Evolutionary conservation across 257 asterid species (phyloP).

Genomic region (Solanum neorickii): DNA sequence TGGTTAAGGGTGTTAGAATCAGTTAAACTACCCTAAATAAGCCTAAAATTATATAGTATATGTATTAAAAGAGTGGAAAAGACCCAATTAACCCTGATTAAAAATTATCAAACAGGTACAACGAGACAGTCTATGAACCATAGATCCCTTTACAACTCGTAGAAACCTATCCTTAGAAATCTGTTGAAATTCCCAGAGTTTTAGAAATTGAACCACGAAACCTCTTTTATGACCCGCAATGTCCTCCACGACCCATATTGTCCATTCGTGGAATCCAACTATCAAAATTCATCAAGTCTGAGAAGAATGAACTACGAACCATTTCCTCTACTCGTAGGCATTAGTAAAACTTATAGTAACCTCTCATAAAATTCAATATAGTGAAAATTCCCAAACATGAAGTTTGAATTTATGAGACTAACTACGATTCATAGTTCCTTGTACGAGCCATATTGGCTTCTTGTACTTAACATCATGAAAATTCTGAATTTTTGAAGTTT

Average conservation of each 20-base stretch:
- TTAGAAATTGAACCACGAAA: background rate
- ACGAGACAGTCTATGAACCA: background rate
- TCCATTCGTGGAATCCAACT: background rate
- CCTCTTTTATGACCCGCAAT: background rate
- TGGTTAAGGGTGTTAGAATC: background rate
- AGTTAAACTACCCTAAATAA: background rate
- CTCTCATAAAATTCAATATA: background rate
- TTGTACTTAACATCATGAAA: background rate
- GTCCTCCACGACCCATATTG: background rate
- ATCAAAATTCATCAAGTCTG: no score
- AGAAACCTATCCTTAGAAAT: background rate
- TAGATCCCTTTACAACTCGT: background rate
- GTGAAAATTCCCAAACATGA: background rate
- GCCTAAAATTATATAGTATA: background rate
- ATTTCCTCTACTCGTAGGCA: background rate
- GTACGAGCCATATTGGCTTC: no score
- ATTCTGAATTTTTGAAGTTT: background rate
- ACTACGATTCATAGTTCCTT: no score
- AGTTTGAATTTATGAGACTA: no score
- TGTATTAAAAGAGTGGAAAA: no score
- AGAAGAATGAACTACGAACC: background rate
- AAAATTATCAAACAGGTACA: no score
- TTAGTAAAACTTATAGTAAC: background rate
- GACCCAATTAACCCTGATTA: no score
- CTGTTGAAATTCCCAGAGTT: background rate